A percentile compares a stretch with the other conserved stretches of the same genome.
phyloP scores from a whole-genome alignment of 768 basidiomycete genomes.

The Tulasnella sp. region DNA sequence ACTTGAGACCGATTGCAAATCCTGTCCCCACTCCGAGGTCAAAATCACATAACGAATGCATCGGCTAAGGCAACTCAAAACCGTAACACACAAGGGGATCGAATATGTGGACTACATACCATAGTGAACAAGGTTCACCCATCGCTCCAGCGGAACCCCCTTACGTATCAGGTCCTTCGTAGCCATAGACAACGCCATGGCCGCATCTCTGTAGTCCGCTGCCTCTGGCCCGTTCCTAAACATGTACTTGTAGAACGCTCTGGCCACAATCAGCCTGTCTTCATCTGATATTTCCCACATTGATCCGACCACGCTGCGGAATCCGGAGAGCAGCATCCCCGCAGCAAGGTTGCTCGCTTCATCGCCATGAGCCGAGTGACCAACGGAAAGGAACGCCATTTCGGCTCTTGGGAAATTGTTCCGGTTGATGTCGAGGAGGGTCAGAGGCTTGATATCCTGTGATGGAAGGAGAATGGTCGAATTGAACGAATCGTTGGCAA shows the following conservation, averaged over 20 bases:
- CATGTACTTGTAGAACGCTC: neutral
- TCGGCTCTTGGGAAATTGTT: neutral
- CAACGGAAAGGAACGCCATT: neutral
- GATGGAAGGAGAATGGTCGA: neutral
- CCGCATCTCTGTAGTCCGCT: neutral
- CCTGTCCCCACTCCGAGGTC: too few relatives aligned
- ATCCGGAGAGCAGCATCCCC: too few relatives aligned
- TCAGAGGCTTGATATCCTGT: neutral
- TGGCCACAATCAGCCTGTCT: neutral
- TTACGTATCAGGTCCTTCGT: neutral
- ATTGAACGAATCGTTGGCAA: neutral
- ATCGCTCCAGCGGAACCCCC: neutral
- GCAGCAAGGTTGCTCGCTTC: neutral
- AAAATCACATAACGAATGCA: too few relatives aligned
- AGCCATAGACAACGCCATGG: neutral
- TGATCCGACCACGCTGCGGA: neutral
- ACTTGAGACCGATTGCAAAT: too few relatives aligned
- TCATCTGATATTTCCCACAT: neutral
- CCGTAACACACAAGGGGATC: too few relatives aligned
- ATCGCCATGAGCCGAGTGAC: neutral
- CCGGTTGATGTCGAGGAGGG: neutral
- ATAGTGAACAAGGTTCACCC: neutral
- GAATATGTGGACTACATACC: neutral
- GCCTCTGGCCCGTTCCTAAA: neutral
- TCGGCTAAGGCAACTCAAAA: too few relatives aligned